A percentile compares a stretch with the other conserved stretches of the same genome.
Conservation (phyloP, 1,139 yeast genomes). For the Scheffersomyces cryptocercus region DNA sequence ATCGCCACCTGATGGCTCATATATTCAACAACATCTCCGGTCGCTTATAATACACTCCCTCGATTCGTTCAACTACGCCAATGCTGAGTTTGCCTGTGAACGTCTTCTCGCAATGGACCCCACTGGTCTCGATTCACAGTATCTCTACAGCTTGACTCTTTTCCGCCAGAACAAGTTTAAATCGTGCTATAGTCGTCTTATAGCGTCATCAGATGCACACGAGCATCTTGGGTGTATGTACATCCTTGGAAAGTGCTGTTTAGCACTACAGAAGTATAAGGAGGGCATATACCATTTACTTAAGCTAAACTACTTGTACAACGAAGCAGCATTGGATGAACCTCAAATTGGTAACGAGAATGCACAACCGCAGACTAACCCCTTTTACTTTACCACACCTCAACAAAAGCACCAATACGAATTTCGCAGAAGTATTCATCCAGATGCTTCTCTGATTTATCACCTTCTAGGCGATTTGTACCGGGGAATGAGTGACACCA, state of each 20-base stretch:
- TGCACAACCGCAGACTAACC: constrained; percentile 3
- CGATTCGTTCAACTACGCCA: constrained; percentile 65
- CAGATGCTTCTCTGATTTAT: constrained; percentile 67
- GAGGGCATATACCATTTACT: constrained; percentile 66
- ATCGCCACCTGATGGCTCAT: constrained; percentile 17
- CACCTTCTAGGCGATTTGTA: constrained; percentile 74
- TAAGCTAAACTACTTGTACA: constrained; percentile 34
- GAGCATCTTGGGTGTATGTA: constrained; percentile 72
- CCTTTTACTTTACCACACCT: constrained; percentile 23
- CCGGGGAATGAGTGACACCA: constrained; percentile 49
- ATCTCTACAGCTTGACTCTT: constrained; percentile 65
- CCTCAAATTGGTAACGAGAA: constrained; percentile 5
- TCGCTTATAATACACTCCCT: constrained; percentile 65
- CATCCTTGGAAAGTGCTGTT: constrained; percentile 66
- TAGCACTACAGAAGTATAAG: constrained; percentile 52
- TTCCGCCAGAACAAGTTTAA: constrained; percentile 57
- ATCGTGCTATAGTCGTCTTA: constrained; percentile 56
- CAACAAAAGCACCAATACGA: constrained; percentile 36
- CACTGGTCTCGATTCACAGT: constrained; percentile 53
- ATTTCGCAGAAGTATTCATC: constrained; percentile 39
- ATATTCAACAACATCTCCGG: constrained; percentile 46
- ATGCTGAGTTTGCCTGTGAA: constrained; percentile 84
- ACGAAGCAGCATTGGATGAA: constrained; percentile 26
- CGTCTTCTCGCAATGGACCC: constrained; percentile 61
- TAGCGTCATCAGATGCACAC: constrained; percentile 26